Evolutionary conservation across 495 filamentous ascomycete species (phyloP), one percentile per base, ranked within the genome.

Genomic region (Chaetomium fimeti): DNA sequence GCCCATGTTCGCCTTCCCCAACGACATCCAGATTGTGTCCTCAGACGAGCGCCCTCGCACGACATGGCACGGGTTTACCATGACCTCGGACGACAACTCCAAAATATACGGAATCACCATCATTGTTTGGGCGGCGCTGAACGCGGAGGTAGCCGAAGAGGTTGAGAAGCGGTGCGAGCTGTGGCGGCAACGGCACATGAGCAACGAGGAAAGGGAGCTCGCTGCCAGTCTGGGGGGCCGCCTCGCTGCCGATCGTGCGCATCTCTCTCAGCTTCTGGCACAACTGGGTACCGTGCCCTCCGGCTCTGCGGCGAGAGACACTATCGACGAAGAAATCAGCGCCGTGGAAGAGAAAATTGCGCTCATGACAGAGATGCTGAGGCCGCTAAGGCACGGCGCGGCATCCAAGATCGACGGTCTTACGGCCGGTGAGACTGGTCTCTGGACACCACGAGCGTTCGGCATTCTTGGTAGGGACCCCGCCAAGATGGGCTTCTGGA

Each of bases 1-100:
- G 43, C 94, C 94, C 28, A 98, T 98, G 94, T 98, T 98, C 71
- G 92, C 94, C 24, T 98, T 98, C 70, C 94, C 94, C 29, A 97
- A 98, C 75, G 94, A 98, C 76, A 91, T 98, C 69, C 91, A 91
- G 62, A 93, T 98, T 57, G 90, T 98, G 9, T 97, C 94, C 11
- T 91, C 91, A 2, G 94, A 98, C 71, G 92, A 98, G 71, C 84
- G 91, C 65, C 94, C 94, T 2, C 82, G 92, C 60, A 89, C 94
- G 49, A 97, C 93, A 24, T 98, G 94, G 94, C 94, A 98, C 80
- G 94, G 94, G 48, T 98, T 98, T 74, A 92, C 91, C 63, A 98
- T 98, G 94, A 98, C 94, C 5, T 90, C 88, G 48, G 88, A 88
- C 40, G 94, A 98, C 72, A 93, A 91, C 66, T 90, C 91, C 47